Percentiles rank a stretch among this genome's conserved stretches.
Evolutionary conservation across 768 basidiomycete species (phyloP).

Genomic region (Russula abietina): DNA sequence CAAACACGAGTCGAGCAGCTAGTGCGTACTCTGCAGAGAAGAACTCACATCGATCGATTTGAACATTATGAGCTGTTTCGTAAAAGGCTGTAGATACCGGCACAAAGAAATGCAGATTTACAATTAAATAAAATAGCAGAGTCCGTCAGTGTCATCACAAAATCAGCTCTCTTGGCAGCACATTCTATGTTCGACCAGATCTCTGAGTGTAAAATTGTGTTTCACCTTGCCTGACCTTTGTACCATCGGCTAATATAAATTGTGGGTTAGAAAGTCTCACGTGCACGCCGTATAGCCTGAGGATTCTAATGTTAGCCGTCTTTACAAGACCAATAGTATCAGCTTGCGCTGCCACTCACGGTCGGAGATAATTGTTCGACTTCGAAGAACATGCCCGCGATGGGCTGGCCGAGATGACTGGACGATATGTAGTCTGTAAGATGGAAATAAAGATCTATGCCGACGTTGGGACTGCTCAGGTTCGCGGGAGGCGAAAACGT

Average conservation of each 20-base stretch:
- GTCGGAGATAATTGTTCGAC: constrained; percentile 41
- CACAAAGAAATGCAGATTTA: no score
- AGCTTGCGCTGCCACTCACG: no score
- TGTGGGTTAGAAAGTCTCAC: background rate
- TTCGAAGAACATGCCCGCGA: constrained; percentile 65
- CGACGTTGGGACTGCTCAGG: constrained; percentile 44
- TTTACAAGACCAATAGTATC: no score
- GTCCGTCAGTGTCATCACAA: no score
- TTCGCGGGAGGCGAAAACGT: constrained; percentile 56
- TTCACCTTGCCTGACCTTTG: background rate
- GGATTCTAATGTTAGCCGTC: no score
- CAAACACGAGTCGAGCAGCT: no score
- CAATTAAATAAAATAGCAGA: no score
- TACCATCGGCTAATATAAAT: background rate
- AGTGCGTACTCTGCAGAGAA: no score
- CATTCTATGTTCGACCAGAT: background rate
- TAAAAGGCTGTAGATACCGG: no score
- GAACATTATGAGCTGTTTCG: no score
- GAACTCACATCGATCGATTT: no score
- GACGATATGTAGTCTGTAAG: constrained; percentile 50
- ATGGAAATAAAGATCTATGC: constrained; percentile 47
- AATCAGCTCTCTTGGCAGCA: background rate
- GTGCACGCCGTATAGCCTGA: no score
- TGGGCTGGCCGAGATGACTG: constrained; percentile 50
- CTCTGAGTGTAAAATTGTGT: background rate